These are phyloP conservation scores for Boletus semigastroideus DNA, from an alignment of 1,284 basidiomycete species.

Conservation along the genomic window DNA sequence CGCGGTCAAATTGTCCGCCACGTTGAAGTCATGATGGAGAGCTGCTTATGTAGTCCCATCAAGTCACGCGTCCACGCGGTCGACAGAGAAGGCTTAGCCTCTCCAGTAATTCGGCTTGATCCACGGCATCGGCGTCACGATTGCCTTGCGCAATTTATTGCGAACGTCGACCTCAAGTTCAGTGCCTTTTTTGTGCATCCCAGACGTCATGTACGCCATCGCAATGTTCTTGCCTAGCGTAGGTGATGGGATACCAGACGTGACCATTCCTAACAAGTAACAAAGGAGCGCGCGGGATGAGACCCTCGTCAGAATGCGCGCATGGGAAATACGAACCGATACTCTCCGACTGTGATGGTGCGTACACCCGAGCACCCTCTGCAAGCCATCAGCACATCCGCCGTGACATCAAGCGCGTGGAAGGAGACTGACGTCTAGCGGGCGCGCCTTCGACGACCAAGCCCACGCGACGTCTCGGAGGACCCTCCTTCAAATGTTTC, in stretches of 20 bases:
- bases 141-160: slow-evolving; percentile 67
- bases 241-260: slow-evolving; percentile 95
- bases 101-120: slow-evolving; percentile 70
- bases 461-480: slow-evolving; percentile 80
- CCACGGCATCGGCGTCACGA: slow-evolving; percentile 81
- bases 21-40: not conserved
- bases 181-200: slow-evolving; percentile 91
- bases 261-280: slow-evolving; percentile 60
- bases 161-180: slow-evolving; percentile 78
- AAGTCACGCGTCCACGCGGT: not conserved
- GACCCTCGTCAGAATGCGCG: not conserved
- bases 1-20: not conserved
- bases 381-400: slow-evolving; percentile 3
- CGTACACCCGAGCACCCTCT: slow-evolving; percentile 84
- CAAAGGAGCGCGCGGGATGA: slow-evolving; percentile 1
- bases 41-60: not conserved
- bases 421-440: slow-evolving; percentile 63
- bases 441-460: slow-evolving; percentile 83
- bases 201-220: slow-evolving; percentile 86
- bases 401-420: not conserved
- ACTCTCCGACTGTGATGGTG: slow-evolving; percentile 50
- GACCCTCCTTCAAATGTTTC: slow-evolving; percentile 80
- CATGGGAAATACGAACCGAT: slow-evolving; percentile 47
- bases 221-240: slow-evolving; percentile 91
- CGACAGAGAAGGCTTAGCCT: slow-evolving; percentile 36